Percentiles rank a stretch among this genome's conserved stretches.
Conservation (phyloP, 345 rosid species). For the Dimocarpus longan region DNA sequence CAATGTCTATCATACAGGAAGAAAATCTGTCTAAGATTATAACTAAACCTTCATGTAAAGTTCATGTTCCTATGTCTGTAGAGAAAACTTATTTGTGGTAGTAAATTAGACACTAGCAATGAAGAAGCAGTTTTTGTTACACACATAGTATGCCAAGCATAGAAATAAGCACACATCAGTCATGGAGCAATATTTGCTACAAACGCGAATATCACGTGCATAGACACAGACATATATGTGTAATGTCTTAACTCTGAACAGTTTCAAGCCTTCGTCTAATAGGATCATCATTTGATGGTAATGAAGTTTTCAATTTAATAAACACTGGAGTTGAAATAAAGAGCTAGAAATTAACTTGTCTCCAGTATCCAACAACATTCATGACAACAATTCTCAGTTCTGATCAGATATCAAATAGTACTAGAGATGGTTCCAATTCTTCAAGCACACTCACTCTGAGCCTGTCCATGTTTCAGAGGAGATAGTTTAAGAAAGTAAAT, state of each 20-base stretch:
- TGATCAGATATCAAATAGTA: not conserved
- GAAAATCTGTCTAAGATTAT: no score
- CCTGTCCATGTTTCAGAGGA: not conserved
- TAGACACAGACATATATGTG: not conserved
- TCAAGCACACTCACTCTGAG: not conserved
- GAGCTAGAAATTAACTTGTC: not conserved
- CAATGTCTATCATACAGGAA: no score
- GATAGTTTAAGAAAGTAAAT: not conserved
- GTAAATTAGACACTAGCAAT: no score
- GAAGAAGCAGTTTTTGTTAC: no score
- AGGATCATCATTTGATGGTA: not conserved
- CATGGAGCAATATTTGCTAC: no score
- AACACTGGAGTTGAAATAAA: not conserved
- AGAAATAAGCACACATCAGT: no score
- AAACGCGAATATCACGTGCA: no score
- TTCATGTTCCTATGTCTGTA: no score
- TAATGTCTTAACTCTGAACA: not conserved
- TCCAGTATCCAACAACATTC: not conserved
- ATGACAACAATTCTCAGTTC: not conserved
- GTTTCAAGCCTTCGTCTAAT: not conserved
- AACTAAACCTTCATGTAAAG: no score
- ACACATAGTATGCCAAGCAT: no score
- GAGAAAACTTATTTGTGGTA: no score
- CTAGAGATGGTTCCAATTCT: not conserved
- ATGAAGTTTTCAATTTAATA: no score